Evolutionary conservation across 1,284 basidiomycete genomes (phyloP).

Genomic region (Heterobasidion irregulare): DNA sequence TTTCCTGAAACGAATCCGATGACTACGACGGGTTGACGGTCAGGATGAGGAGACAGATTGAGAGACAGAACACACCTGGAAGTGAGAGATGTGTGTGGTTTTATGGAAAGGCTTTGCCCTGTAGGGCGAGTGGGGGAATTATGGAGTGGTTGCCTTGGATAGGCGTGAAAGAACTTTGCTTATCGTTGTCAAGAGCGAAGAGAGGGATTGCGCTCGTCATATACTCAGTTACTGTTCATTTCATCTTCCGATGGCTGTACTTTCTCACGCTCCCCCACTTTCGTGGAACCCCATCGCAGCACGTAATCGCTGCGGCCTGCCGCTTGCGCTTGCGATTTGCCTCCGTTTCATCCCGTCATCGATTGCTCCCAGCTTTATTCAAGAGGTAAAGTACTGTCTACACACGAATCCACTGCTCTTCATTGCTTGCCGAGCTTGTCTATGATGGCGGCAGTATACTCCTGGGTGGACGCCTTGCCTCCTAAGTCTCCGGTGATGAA

Average conservation of each 20-base stretch:
- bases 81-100: constrained; percentile 20
- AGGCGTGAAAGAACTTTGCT: constrained; percentile 44
- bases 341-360: too few species aligned
- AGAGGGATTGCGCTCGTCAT: constrained; percentile 1
- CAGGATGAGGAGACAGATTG: neutral
- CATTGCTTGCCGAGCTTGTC: constrained; percentile 47
- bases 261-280: constrained; percentile 9
- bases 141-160: constrained; percentile 49
- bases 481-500: constrained; percentile 89
- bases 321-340: neutral
- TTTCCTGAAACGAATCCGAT: constrained; percentile 23
- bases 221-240: neutral
- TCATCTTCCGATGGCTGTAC: constrained; percentile 11
- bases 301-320: neutral
- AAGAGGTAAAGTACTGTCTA: neutral
- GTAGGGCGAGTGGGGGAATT: constrained; percentile 72
- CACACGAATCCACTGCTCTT: constrained; percentile 11
- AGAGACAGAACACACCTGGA: constrained; percentile 17
- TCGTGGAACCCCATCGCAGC: neutral
- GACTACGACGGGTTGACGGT: constrained; percentile 8
- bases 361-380: neutral
- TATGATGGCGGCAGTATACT: constrained; percentile 88
- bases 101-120: constrained; percentile 69
- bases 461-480: constrained; percentile 79
- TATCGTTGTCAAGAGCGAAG: constrained; percentile 28